Conservation (phyloP, 306 rosid genomes). For the Crotalaria pallida region DNA sequence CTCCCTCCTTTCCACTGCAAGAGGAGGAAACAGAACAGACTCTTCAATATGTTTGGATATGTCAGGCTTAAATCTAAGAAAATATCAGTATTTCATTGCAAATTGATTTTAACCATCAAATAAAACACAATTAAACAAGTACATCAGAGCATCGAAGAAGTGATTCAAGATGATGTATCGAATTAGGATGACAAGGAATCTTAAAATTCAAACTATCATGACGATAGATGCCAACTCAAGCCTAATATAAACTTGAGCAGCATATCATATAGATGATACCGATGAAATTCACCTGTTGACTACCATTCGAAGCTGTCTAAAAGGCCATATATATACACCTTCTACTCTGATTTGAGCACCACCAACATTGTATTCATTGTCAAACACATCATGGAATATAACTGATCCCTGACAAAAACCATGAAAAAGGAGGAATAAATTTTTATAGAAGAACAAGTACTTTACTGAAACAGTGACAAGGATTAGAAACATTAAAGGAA, state of each 20-base stretch:
- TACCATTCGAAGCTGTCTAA: constrained; percentile 94
- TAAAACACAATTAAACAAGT: neutral
- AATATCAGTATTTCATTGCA: constrained; percentile 1
- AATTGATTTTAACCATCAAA: constrained; percentile 8
- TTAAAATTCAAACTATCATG: neutral
- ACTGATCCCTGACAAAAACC: constrained; percentile 62
- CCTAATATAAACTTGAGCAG: constrained; percentile 8
- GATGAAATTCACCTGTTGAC: constrained; percentile 61
- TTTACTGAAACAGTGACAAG: constrained; percentile 13
- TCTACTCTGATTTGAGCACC: constrained; percentile 85
- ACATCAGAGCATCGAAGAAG: neutral
- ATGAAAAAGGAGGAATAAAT: constrained; percentile 10
- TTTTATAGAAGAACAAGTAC: neutral
- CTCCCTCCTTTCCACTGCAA: constrained; percentile 88
- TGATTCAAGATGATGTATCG: constrained; percentile 2
- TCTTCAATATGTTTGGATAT: constrained; percentile 3
- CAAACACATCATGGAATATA: constrained; percentile 75
- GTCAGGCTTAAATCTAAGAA: constrained; percentile 9
- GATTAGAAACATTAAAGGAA: neutral
- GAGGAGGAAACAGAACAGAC: constrained; percentile 10
- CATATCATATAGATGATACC: constrained; percentile 2
- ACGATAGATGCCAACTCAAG: neutral
- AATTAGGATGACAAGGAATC: neutral
- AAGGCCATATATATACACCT: constrained; percentile 99
- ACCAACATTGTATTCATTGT: constrained; percentile 57